Evolutionary conservation across 345 rosid species (phyloP).

Genomic region (Arabidopsis arenosa): DNA sequence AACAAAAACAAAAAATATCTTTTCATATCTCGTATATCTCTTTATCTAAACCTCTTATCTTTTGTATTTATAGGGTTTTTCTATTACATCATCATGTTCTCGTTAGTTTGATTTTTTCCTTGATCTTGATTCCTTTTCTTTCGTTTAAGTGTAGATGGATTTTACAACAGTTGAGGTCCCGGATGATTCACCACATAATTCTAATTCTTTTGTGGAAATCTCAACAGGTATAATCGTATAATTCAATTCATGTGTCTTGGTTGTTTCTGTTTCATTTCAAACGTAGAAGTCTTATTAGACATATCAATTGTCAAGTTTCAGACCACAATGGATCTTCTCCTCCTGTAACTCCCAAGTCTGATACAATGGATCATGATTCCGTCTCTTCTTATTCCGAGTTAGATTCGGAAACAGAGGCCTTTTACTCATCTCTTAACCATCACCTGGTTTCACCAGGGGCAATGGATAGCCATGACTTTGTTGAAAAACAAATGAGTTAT

Average conservation of each 20-base stretch:
- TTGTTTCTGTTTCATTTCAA: neutral
- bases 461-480: conserved; percentile 39
- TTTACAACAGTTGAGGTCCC: conserved; percentile 21
- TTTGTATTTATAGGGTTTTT: neutral
- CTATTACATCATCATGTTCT: neutral
- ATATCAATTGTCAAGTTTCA: conserved; percentile 44
- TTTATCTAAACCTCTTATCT: neutral
- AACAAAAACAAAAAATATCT: too few relatives aligned
- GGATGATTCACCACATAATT: conserved; percentile 46
- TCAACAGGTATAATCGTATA: conserved; percentile 51
- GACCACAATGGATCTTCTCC: conserved; percentile 49
- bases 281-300: neutral
- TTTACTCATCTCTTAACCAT: conserved; percentile 58
- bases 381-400: conserved; percentile 68
- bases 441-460: conserved; percentile 44
- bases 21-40: neutral
- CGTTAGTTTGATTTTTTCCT: neutral
- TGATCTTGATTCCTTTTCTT: conserved; percentile 9
- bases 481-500: conserved; percentile 44
- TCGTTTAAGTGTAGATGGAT: conserved; percentile 29
- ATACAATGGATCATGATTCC: conserved; percentile 56
- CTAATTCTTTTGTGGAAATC: conserved; percentile 59
- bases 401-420: conserved; percentile 80
- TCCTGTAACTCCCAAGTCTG: conserved; percentile 54
- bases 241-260: conserved; percentile 15